Evolutionary conservation across 805 yeast genomes (phyloP), one percentile per base, ranked within the genome.

Genomic region (Hanseniaspora vineae): DNA sequence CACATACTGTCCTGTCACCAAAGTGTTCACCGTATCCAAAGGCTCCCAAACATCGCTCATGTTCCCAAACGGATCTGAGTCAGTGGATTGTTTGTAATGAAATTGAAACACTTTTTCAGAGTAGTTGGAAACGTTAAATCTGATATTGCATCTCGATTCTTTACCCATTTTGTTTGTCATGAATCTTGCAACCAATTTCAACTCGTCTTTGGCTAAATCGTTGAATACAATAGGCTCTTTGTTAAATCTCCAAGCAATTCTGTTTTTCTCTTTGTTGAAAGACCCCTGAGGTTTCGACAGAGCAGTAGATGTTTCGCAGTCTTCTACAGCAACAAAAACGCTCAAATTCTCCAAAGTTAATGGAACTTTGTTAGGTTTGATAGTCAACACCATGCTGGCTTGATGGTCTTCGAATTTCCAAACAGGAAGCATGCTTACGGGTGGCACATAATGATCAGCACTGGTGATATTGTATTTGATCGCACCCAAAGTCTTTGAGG

Each of bases 251-350:
- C 97, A 89, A 0, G 92, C 81, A 49, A 92, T 81, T 65, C 97
- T 77, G 55, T 78, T 81, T 59, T 78, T 80, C 46, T 88, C 97
- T 58, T 78, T 82, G 65, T 82, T 86, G 71, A 88, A 90, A 1
- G 94, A 77, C 49, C 97, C 97, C 48, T 84, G 80, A 5, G 98
- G 98, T 61, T 84, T 86, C 2, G 95, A 83, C 51, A 88, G 79
- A 0, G 96, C 97, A 18, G 81, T 71, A 1, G 79, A 67, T 2
- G 82, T 73, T 15, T 77, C 73, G 11, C 84, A 81, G 35, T 81
- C 83, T 15, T 72, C 68, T 54, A 82, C 78, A n/a, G 79, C 68
- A 43, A 85, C 71, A 31, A 66, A 62, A 6, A 77, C 68, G 2
- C 60, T 55, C 19, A 70, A 58, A 46, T 66, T 67, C 15, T 67